A percentile compares a stretch with the other conserved stretches of the same genome.
Conservation (phyloP, 2,329 filamentous ascomycete species). For the Paracorniculantispora psalliotae region DNA sequence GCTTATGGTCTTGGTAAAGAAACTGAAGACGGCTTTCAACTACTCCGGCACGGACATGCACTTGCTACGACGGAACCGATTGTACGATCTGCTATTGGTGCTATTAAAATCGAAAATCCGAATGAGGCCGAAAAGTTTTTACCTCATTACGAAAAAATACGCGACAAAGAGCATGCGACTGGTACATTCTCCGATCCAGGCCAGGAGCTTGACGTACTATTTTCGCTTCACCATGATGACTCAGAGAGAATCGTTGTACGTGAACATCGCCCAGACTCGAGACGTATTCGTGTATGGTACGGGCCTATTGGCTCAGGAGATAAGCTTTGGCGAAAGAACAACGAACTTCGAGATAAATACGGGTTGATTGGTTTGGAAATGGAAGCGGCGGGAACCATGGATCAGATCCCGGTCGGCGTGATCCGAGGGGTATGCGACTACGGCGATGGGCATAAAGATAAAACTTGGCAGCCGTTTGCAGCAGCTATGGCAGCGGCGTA, state of each 20-base stretch:
- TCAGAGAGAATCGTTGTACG: constrained; percentile 14
- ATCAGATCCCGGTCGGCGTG: constrained; percentile 24
- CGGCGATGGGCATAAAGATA: constrained; percentile 26
- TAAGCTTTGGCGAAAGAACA: constrained; percentile 21
- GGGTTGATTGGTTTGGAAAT: constrained; percentile 25
- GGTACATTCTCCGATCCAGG: constrained; percentile 28
- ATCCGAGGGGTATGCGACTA: constrained; percentile 30
- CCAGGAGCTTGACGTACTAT: constrained; percentile 24
- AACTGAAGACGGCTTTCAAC: constrained; percentile 22
- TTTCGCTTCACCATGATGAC: constrained; percentile 14
- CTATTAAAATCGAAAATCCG: constrained; percentile 23
- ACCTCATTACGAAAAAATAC: constrained; percentile 21
- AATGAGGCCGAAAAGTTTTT: constrained; percentile 21
- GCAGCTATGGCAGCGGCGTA: constrained; percentile 28
- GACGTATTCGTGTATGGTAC: constrained; percentile 21
- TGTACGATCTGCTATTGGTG: constrained; percentile 30
- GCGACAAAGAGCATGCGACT: constrained; percentile 18
- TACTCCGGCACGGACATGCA: constrained; percentile 21
- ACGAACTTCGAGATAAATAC: constrained; percentile 22
- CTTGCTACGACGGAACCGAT: constrained; percentile 26
- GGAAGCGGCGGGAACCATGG: constrained; percentile 21
- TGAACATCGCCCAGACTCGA: constrained; percentile 14
- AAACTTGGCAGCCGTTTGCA: constrained; percentile 29
- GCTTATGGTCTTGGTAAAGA: constrained; percentile 32
- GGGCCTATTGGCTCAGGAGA: constrained; percentile 24